Percentiles rank a stretch among this genome's conserved stretches.
These are phyloP conservation scores for Morella rubra DNA, from an alignment of 306 rosid genomes.

Conservation along the genomic window DNA sequence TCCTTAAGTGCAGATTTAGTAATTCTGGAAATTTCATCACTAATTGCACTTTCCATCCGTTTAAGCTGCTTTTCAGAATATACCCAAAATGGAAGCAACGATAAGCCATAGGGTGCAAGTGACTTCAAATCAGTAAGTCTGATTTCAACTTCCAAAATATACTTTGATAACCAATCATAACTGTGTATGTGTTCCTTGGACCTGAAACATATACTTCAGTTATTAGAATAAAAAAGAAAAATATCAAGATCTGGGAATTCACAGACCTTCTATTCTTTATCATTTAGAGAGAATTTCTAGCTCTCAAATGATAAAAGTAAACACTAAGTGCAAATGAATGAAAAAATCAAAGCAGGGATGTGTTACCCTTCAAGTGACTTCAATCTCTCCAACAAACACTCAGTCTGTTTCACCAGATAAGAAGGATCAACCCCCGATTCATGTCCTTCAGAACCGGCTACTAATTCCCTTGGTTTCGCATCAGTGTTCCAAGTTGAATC, in stretches of 20 bases:
- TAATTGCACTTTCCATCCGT: slow-evolving; percentile 59
- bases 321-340: slow-evolving; percentile 17
- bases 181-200: slow-evolving; percentile 40
- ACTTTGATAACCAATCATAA: slow-evolving; percentile 47
- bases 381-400: slow-evolving; percentile 65
- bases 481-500: slow-evolving; percentile 38
- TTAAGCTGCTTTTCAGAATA: slow-evolving; percentile 75
- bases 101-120: slow-evolving; percentile 57
- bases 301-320: slow-evolving; percentile 15
- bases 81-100: slow-evolving; percentile 86
- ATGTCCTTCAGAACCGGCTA: slow-evolving; percentile 36
- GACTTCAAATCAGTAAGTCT: slow-evolving; percentile 79
- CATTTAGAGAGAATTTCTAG: background rate
- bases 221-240: background rate
- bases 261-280: background rate
- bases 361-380: slow-evolving; percentile 62
- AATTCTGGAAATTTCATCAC: slow-evolving; percentile 45
- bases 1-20: slow-evolving; percentile 27
- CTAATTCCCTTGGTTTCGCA: slow-evolving; percentile 35
- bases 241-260: background rate
- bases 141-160: slow-evolving; percentile 70
- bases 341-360: slow-evolving; percentile 10
- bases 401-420: slow-evolving; percentile 48
- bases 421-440: slow-evolving; percentile 49
- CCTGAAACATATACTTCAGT: slow-evolving; percentile 46